Evolutionary conservation across 106 monocot genomes (phyloP), one percentile per base, ranked within the genome.

Genomic region (Posidonia australis): DNA sequence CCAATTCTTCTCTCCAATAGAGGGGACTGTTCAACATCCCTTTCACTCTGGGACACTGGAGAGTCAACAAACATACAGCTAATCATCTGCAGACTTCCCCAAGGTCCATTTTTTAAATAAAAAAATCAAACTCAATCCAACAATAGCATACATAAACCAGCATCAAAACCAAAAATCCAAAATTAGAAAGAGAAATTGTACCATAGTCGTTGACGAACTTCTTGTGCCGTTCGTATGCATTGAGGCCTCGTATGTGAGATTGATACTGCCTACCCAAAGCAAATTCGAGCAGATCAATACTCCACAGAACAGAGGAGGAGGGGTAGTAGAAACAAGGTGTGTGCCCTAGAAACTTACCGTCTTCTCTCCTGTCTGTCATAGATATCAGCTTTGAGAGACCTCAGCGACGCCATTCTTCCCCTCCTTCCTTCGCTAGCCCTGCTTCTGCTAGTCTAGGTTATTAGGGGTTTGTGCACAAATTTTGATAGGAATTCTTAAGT

Each of bases 191-290:
- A 42, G n/a, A 21, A 11, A 42, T 26, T 3, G 22, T 67, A 74
- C 74, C 58, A 22, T 74, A 74, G 32, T 74, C 74, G 13, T 60
- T 67, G 31, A 74, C 66, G 20, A 74, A 74, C 58, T 74, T 74
- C 66, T 60, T 66, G 58, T 74, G 74, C 5, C 74, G 74, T 14
- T 74, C 66, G 23, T 66, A 74, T 11, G 74, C 74, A 9, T 74
- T 74, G 42, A 74, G 74, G 17, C 74, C 74, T 58, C 59, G 74
- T 10, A 74, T 67, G 28, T 67, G 47, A 28, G 49, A 66, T 17
- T 74, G 74, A 30, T 74, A 74, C 54, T 74, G 74, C 66, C 74
- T 67, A 22, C 20, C 36, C 36, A 2, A 42, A 44, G 14, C 41
- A 1, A 12, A 13, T 9, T 30, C 30, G 22, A 32, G 2, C 5